Evolutionary conservation across 1,139 yeast genomes (phyloP).

Genomic region (Geotrichum histeridarum): DNA sequence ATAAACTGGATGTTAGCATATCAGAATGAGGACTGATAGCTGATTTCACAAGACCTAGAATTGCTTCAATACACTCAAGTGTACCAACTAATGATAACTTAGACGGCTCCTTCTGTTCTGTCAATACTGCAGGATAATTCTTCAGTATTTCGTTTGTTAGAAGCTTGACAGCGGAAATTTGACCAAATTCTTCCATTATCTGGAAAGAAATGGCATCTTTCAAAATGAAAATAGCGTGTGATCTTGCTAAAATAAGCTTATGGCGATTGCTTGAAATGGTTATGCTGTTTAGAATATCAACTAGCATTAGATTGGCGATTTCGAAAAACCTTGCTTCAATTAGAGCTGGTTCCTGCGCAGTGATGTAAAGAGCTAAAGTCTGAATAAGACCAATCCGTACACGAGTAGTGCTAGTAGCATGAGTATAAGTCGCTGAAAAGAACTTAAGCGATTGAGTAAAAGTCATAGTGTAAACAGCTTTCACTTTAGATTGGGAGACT

Average conservation of each 20-base stretch:
- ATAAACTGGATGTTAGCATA: conserved; percentile 22
- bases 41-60: conserved; percentile 33
- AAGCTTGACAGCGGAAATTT: conserved; percentile 30
- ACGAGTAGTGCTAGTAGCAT: conserved; percentile 23
- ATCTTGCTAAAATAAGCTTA: conserved; percentile 27
- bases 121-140: conserved; percentile 27
- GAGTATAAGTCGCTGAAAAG: conserved; percentile 24
- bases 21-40: conserved; percentile 32
- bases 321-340: conserved; percentile 29
- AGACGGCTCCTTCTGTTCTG: conserved; percentile 27
- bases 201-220: conserved; percentile 30
- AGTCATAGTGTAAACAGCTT: conserved; percentile 20
- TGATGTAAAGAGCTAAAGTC: conserved; percentile 29
- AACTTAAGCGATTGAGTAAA: conserved; percentile 26
- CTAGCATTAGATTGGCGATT: conserved; percentile 29
- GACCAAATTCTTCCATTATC: conserved; percentile 36
- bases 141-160: conserved; percentile 31
- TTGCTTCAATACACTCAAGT: conserved; percentile 27
- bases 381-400: conserved; percentile 32
- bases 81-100: conserved; percentile 30
- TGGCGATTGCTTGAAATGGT: conserved; percentile 24
- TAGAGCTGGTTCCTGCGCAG: conserved; percentile 23
- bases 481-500: conserved; percentile 23
- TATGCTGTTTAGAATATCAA: conserved; percentile 23
- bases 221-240: conserved; percentile 31